Evolutionary conservation across 1,139 yeast species (phyloP).

Genomic region (Diutina ranongensis): DNA sequence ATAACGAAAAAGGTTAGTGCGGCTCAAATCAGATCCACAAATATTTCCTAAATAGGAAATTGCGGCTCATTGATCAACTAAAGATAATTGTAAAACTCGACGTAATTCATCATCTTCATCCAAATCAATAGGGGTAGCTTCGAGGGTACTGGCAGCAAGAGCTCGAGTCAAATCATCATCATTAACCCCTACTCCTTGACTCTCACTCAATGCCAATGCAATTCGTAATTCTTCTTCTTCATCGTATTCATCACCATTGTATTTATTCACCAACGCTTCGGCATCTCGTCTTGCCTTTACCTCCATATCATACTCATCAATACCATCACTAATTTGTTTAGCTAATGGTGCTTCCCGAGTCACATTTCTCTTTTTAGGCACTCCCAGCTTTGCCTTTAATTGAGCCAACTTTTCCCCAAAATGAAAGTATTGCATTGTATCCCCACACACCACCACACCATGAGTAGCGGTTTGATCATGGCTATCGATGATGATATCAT

Average conservation of each 20-base stretch:
- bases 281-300: conserved; percentile 9
- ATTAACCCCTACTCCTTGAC: conserved; percentile 10
- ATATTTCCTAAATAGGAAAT: neutral
- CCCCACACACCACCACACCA: conserved; percentile 46
- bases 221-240: conserved; percentile 38
- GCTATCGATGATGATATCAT: conserved; percentile 9
- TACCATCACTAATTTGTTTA: conserved; percentile 1
- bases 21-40: no score
- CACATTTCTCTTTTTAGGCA: neutral
- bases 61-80: neutral
- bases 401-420: conserved; percentile 31
- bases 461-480: conserved; percentile 8
- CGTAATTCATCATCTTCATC: conserved; percentile 17
- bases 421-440: conserved; percentile 50
- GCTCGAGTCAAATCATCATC: neutral
- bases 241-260: conserved; percentile 27
- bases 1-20: no score
- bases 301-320: conserved; percentile 3
- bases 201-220: conserved; percentile 43
- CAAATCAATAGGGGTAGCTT: neutral
- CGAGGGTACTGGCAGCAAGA: neutral
- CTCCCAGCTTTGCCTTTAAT: no score
- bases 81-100: conserved; percentile 13
- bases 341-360: neutral
- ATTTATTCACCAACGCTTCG: conserved; percentile 27